phyloP scores from a whole-genome alignment of 1,284 basidiomycete genomes.

The Ceratobasidium sp. region DNA sequence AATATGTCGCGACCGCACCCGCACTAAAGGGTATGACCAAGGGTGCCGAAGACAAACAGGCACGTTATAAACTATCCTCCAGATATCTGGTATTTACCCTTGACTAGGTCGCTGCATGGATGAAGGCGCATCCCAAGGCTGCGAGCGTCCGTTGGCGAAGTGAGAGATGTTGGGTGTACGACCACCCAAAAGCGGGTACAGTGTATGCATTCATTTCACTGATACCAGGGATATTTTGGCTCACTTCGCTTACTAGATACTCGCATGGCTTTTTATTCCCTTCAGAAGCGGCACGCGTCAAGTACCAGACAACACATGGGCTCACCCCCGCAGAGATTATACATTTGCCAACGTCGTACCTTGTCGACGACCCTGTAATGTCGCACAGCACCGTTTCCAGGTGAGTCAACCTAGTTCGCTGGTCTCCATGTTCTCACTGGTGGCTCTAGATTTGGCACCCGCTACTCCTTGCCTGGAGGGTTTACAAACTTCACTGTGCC shows the following conservation, averaged over 20 bases:
- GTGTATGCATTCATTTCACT: slow-evolving; percentile 64
- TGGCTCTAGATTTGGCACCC: slow-evolving; percentile 69
- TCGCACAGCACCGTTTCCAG: slow-evolving; percentile 34
- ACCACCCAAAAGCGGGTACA: slow-evolving; percentile 91
- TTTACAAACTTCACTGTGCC: slow-evolving; percentile 67
- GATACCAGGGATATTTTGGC: slow-evolving; percentile 19
- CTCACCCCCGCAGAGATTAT: slow-evolving; percentile 40
- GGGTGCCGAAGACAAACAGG: slow-evolving; percentile 94
- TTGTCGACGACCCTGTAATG: slow-evolving; percentile 35
- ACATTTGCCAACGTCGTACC: slow-evolving; percentile 39
- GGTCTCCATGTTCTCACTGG: neutral
- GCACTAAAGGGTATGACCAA: slow-evolving; percentile 69
- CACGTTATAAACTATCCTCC: slow-evolving; percentile 45
- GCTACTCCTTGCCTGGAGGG: slow-evolving; percentile 64
- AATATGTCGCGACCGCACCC: slow-evolving; percentile 82
- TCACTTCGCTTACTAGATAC: slow-evolving; percentile 62
- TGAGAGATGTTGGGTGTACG: slow-evolving; percentile 97
- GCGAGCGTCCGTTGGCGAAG: slow-evolving; percentile 84
- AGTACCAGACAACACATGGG: slow-evolving; percentile 49
- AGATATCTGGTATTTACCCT: neutral
- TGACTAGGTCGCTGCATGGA: slow-evolving; percentile 81
- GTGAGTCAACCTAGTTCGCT: neutral
- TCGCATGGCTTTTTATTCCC: slow-evolving; percentile 98
- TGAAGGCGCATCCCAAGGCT: slow-evolving; percentile 83
- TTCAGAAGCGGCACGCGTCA: slow-evolving; percentile 78